Base-by-base conservation (phyloP, 129 eudicot genomes). In the Tagetes erecta region DNA sequence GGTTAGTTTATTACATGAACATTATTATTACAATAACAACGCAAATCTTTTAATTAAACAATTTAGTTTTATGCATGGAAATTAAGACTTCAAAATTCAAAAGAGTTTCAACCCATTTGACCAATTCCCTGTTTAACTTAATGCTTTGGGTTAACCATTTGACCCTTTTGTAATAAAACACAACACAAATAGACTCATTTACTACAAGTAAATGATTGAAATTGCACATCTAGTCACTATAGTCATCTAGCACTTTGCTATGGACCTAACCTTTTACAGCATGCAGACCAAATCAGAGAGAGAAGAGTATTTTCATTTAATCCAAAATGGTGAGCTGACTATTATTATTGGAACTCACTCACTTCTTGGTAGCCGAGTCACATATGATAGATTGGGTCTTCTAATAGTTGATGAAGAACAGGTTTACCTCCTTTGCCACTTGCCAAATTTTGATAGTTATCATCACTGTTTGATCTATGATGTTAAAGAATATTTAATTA, bases 381-480 rank as follows among this genome's bases (percentile, higher is more conserved):
- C 83, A 40, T 93, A 93, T 64, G 90, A 72, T 62, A 93, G 84
- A 27, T 82, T 93, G 14, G 98, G 98, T 67, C 91, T 93, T 74
- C 92, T 93, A 42, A 93, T 93, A 68, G 98, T 93, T 80, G 98
- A 93, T 67, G 97, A 93, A 79, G 97, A 93, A 84, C 97, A 93
- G 98, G 98, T 90, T 84, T 81, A 72, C 57, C 68, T 59, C 78
- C 73, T 46, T 62, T 41, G 27, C 56, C 72, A 33, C 41, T 39
- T 71, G 40, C 67, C 60, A 76, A 40, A 40, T 14, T 64, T 38
- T 76, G 47, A 68, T 67, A 44, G 36, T 37, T 8, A 47, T 69
- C 34, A 14, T 37, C 56, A 39, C 67, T 27, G 30, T 66, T 39
- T 30, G 55, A 38, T 76, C 64, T 41, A 50, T 64, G 34, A 40